phyloP scores from a whole-genome alignment of 495 filamentous ascomycete species.

The Aspergillus campestris region DNA sequence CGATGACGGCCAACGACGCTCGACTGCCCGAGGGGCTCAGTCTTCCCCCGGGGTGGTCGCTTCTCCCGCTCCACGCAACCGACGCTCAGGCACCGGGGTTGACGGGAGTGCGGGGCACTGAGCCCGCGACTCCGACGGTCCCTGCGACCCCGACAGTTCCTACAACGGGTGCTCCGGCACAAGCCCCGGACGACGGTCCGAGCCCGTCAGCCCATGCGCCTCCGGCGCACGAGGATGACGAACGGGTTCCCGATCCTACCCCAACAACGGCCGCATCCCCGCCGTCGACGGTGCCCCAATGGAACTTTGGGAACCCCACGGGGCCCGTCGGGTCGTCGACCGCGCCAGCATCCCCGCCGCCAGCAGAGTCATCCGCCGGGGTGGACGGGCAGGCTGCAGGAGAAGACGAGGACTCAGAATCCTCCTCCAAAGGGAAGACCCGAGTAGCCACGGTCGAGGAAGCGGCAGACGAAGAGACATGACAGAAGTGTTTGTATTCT shows the following conservation, averaged over 20 bases:
- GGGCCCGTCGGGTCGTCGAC: not conserved
- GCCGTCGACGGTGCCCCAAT: no score
- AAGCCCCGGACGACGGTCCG: not conserved
- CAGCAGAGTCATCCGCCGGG: conserved; percentile 1
- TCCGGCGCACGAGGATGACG: not conserved
- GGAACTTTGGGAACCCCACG: no score
- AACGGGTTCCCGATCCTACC: not conserved
- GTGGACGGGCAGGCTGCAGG: not conserved
- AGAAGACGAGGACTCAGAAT: conserved; percentile 8
- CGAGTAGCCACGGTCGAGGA: conserved; percentile 43
- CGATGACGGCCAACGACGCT: conserved; percentile 55
- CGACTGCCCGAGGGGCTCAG: conserved; percentile 64
- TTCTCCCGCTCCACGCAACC: conserved; percentile 57
- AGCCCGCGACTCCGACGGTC: conserved; percentile 4
- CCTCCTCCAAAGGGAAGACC: conserved; percentile 36
- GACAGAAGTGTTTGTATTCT: conserved; percentile 2
- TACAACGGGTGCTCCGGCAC: not conserved
- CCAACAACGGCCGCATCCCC: not conserved
- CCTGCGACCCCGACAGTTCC: conserved; percentile 10
- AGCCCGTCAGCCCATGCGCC: not conserved
- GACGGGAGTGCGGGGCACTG: not conserved
- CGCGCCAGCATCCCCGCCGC: not conserved
- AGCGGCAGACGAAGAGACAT: conserved; percentile 30
- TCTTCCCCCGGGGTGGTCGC: conserved; percentile 68
- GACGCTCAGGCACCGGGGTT: conserved; percentile 5